phyloP scores from a whole-genome alignment of 73 alveolate species.

The Tetrahymena malaccensis region DNA sequence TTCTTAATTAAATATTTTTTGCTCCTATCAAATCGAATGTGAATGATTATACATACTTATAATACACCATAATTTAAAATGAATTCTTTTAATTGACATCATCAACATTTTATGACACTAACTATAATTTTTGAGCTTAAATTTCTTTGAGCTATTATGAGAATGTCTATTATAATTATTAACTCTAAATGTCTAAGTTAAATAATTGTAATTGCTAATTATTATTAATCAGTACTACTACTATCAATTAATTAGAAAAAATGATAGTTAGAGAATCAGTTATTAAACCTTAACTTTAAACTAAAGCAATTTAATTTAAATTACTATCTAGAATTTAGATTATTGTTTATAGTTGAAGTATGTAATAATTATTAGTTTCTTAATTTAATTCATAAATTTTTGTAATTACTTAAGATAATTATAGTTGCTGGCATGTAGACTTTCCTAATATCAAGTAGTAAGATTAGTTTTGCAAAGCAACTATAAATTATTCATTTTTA shows the following conservation, averaged over 20 bases:
- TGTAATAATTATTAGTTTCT: too few species aligned
- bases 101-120: background rate
- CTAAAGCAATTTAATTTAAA: background rate
- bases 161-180: background rate
- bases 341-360: background rate
- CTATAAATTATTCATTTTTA: background rate
- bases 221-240: too few species aligned
- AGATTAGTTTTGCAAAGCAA: background rate
- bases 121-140: background rate
- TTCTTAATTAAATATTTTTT: background rate
- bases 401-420: too few species aligned
- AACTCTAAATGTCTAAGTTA: too few species aligned
- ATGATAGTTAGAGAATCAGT: background rate
- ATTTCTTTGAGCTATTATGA: too few species aligned
- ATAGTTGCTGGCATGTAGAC: background rate
- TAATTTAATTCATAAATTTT: too few species aligned
- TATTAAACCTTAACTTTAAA: too few species aligned
- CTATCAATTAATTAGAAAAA: background rate
- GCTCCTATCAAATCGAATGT: background rate
- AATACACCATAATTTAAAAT: background rate
- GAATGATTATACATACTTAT: background rate
- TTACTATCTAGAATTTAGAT: background rate
- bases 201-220: too few species aligned
- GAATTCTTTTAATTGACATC: background rate
- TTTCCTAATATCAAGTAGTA: background rate